Base-by-base conservation (phyloP, 2,329 filamentous ascomycete species). In the Phoma sp. region DNA sequence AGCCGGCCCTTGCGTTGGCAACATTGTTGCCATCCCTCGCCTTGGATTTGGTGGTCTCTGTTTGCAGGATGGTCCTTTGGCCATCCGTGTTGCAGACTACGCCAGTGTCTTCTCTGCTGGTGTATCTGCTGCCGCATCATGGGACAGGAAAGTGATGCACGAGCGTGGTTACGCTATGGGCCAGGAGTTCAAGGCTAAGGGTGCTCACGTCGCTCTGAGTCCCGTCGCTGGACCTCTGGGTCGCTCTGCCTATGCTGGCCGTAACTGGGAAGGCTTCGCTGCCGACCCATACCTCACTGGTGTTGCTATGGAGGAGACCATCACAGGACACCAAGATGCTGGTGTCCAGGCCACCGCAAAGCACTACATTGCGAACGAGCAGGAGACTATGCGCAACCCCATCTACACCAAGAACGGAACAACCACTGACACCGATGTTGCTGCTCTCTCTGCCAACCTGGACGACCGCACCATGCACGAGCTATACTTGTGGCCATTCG, bases 401-500 rank as follows among this genome's bases (percentile, higher is more conserved):
- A 56, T 51, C 50, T 79, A 67, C 22, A 81, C 30, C 86, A 89
- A 60, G 87, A 91, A 75, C 83, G 87, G 66, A 86, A 62, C 37
- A 50, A 75, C 67, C 3, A 76, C 57, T 58, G 72, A 58, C 70
- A 58, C 60, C 7, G 57, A 53, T 36, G 66, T 78, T 77, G 82
- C 86, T 61, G 81, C 85, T 8, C 71, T 83, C 9, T 86, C 83
- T 0, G 78, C 85, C 30, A 88, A 88, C 61, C 76, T 88, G 4
- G 82, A 88, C 55, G 87, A 89, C 68, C 81, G 83, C 58, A 86
- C 86, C 0, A 77, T 89, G 49, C 86, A 88, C 61, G 86, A 89
- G 68, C 76, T 84, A 23, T 89, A 89, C 56, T 77, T 86, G 4
- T 89, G 85, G 81, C 86, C 86, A 0, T 89, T 89, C 52, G 81